phyloP scores from a whole-genome alignment of 495 filamentous ascomycete species.

The Penicillium herquei region DNA sequence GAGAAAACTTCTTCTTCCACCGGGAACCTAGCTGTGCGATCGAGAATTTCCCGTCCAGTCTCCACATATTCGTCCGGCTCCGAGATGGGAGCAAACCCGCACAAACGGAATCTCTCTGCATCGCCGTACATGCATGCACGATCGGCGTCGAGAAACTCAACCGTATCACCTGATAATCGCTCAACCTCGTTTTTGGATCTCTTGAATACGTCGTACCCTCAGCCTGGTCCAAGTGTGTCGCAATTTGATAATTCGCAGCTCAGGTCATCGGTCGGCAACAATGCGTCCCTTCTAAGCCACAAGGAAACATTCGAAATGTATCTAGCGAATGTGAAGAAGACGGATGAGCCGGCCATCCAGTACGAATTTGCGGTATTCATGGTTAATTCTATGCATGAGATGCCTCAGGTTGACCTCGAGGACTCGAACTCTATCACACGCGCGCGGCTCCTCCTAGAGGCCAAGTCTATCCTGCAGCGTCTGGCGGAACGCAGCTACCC shows the following conservation, averaged over 20 bases:
- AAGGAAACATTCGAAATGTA: slow-evolving; percentile 98
- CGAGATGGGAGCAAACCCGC: slow-evolving; percentile 47
- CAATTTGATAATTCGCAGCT: slow-evolving; percentile 76
- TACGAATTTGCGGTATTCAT: slow-evolving; percentile 97
- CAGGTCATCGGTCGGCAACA: slow-evolving; percentile 73
- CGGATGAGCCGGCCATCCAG: slow-evolving; percentile 79
- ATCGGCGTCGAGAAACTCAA: slow-evolving; percentile 59
- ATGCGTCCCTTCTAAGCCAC: slow-evolving; percentile 84
- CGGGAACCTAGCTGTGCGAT: slow-evolving; percentile 57
- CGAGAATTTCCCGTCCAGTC: slow-evolving; percentile 60
- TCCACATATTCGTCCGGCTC: slow-evolving; percentile 72
- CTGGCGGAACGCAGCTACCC: slow-evolving; percentile 85
- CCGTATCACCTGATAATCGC: slow-evolving; percentile 68
- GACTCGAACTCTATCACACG: slow-evolving; percentile 47
- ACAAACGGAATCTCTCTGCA: slow-evolving; percentile 56
- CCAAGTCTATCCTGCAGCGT: slow-evolving; percentile 81
- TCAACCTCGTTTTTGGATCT: slow-evolving; percentile 83
- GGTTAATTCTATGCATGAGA: slow-evolving; percentile 77
- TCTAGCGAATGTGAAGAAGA: slow-evolving; percentile 92
- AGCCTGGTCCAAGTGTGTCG: slow-evolving; percentile 72
- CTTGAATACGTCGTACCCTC: slow-evolving; percentile 83
- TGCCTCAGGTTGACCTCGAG: slow-evolving; percentile 39
- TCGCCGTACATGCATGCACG: slow-evolving; percentile 52
- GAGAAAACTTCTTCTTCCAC: slow-evolving; percentile 34
- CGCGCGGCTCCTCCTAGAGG: slow-evolving; percentile 77